Base-by-base conservation (phyloP, 768 basidiomycete genomes). In the Trametes maxima region DNA sequence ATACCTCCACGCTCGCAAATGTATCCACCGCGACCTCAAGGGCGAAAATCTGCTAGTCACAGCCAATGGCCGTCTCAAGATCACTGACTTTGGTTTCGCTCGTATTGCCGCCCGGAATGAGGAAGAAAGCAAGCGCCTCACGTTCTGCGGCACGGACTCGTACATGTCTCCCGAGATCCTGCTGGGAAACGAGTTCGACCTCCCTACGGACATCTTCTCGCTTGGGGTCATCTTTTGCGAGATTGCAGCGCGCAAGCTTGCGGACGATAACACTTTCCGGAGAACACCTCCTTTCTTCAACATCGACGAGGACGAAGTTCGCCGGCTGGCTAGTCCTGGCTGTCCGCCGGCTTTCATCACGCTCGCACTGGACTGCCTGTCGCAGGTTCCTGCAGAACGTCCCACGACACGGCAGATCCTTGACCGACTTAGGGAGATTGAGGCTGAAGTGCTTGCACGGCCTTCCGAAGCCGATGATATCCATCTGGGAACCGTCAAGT, bases 151-250 rank as follows among this genome's bases (percentile, higher is more conserved):
- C n/a, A 92, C 90, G 2, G 90, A 93, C 68, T 90, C 93, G 5
- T 96, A 97, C 77, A 98, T 98, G 96, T 94, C 92, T 2, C 96
- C 96, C 0, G 96, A 98, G 72, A 97, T 98, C 66, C 79, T 96
- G 1, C 79, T 93, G 11, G 95, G 95, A 22, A 85, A 89, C 53
- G 91, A 95, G 69, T 99, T 99, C 66, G 92, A 93, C 72, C 84
- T 98, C 5, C 88, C 92, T 3, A 97, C 96, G 6, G 96, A 99
- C 70, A 87, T 97, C 0, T 98, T 94, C 74, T 95, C 94, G 5
- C 84, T 98, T 11, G 95, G 94, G 0, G 84, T 96, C 68, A 94
- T 94, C 62, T 90, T 97, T 70, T 92, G 92, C 68, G 96, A 99
- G 76, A 94, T 99, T 69, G 80, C 89, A 0, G 83, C 91, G 2